Evolutionary conservation across 2,329 filamentous ascomycete species (phyloP).

Genomic region (Ophiostoma quercus): DNA sequence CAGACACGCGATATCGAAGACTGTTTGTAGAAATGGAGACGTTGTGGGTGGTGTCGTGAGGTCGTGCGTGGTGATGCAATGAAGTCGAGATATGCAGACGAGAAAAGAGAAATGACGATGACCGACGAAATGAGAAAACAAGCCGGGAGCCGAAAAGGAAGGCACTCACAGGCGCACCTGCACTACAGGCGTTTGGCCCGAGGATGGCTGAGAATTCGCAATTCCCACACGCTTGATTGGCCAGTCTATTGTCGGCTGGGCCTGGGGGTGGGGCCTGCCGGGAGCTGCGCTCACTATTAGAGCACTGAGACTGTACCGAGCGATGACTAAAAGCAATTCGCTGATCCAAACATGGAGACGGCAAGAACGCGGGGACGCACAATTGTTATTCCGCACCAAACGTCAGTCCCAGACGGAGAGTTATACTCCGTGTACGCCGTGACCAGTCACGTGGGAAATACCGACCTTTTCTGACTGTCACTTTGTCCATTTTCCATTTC

Average conservation of each 20-base stretch:
- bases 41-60: not conserved
- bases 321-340: not conserved
- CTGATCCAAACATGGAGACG: constrained; percentile 10
- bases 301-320: not conserved
- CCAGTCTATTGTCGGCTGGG: not conserved
- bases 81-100: constrained; percentile 4
- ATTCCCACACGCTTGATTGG: constrained; percentile 29
- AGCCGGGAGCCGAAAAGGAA: constrained; percentile 25
- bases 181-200: constrained; percentile 22
- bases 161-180: constrained; percentile 6
- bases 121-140: constrained; percentile 20
- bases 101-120: constrained; percentile 6
- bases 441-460: too few species aligned
- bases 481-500: too few species aligned
- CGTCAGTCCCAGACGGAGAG: not conserved
- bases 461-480: too few species aligned
- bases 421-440: too few species aligned
- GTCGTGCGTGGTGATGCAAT: constrained; percentile 5
- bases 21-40: not conserved
- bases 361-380: constrained; percentile 19
- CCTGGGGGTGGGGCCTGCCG: constrained; percentile 14
- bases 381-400: constrained; percentile 24
- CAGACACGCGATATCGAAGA: not conserved
- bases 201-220: constrained; percentile 28
- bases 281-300: not conserved